Base-by-base conservation (phyloP, 345 rosid species). In the Psidium guajava region DNA sequence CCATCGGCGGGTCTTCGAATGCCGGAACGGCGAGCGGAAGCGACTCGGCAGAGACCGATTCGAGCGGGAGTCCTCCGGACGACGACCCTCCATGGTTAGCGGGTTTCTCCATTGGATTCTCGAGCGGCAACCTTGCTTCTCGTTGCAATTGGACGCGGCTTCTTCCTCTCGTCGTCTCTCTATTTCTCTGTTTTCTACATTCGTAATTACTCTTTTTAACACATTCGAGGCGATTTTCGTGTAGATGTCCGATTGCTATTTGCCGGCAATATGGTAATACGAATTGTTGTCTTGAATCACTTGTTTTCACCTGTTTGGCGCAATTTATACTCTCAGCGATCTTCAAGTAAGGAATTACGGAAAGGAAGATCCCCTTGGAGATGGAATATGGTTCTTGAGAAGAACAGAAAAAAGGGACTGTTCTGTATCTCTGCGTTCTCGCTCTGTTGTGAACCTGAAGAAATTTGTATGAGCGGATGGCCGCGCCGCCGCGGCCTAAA, bases 81-180 rank as follows among this genome's bases (percentile, higher is more conserved):
- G 5, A 69, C 80, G 1, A n/a, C 27, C 89, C 82, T 87, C 85
- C 93, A 84, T 93, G 94, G 96, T 82, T 90, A 13, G 92, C 94
- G 51, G 88, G 87, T 86, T 89, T 93, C 86, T 93, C 91, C 20
- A 83, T 85, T 1, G 96, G 94, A 83, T 86, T 86, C 82, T 88
- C 92, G 28, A 32, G 89, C 69, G 85, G 83, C 86, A 83, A 77
- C 51, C 86, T 74, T 22, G 84, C 82, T 6, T 6, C 44, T 13
- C 52, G 50, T 54, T 32, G 27, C 36, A 56, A 77, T 55, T 77
- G 13, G 9, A 42, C 83, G 81, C 15, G 42, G 61, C 49, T 77
- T 36, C 28, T 83, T 7, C 61, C 69, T 28, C 14, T 77, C 10
- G 15, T 1, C 47, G 40, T 85, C 47, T 69, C 80, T 69, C 25